phyloP scores from a whole-genome alignment of 106 monocot species.

The Dendrobium catenatum region DNA sequence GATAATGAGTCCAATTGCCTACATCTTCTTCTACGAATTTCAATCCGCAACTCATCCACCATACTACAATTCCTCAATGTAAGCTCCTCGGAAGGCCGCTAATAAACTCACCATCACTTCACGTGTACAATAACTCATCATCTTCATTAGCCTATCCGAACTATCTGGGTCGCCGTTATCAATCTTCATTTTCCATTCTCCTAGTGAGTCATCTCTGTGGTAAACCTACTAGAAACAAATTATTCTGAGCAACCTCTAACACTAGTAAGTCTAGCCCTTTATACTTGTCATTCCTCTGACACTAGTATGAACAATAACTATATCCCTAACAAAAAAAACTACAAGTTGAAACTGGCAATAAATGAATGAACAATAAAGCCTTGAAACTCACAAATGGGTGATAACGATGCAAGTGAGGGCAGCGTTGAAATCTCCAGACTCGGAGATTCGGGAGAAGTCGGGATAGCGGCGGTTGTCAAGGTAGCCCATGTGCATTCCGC shows the following conservation, averaged over 20 bases:
- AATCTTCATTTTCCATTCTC: not conserved
- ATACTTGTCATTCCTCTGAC: not conserved
- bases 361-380: not conserved
- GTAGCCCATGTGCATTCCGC: slow-evolving; percentile 98
- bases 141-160: not conserved
- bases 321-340: not conserved
- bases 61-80: not conserved
- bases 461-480: slow-evolving; percentile 63
- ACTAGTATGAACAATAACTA: not conserved
- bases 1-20: not conserved
- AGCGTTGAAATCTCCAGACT: slow-evolving; percentile 45
- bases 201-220: no score
- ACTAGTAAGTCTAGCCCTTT: not conserved
- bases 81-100: no score
- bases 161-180: not conserved
- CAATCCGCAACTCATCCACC: not conserved
- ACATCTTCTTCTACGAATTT: not conserved
- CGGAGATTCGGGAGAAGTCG: slow-evolving; percentile 77
- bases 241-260: not conserved
- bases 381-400: slow-evolving; percentile 66
- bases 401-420: slow-evolving; percentile 67
- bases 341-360: not conserved
- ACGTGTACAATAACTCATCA: no score
- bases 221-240: not conserved
- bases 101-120: no score